Percentiles rank a stretch among this genome's conserved stretches.
Evolutionary conservation across 2,329 filamentous ascomycete species (phyloP).

Genomic region (Neofusicoccum kwambonambiense): DNA sequence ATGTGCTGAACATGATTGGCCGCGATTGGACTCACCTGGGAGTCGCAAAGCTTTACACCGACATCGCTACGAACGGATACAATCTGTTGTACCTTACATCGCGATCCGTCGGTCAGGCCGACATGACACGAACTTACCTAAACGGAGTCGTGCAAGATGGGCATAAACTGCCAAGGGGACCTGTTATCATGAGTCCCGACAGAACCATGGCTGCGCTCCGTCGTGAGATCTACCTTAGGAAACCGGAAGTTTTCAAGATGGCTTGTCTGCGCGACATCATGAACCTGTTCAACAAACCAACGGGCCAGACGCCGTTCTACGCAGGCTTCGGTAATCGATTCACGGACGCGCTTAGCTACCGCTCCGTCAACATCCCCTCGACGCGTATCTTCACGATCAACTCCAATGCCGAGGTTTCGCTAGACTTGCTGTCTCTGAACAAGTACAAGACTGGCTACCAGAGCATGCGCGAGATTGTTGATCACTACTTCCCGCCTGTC

Average conservation of each 20-base stretch:
- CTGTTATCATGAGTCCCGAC: conserved; percentile 93
- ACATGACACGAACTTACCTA: conserved; percentile 85
- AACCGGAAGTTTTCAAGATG: conserved; percentile 99
- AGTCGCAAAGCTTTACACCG: conserved; percentile 94
- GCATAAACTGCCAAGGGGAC: conserved; percentile 81
- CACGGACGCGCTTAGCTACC: conserved; percentile 93
- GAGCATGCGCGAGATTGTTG: conserved; percentile 93
- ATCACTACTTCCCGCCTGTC: conserved; percentile 96
- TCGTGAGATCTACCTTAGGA: conserved; percentile 89
- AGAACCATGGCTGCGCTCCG: conserved; percentile 89
- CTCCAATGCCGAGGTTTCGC: conserved; percentile 89
- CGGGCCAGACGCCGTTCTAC: conserved; percentile 81
- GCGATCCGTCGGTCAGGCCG: conserved; percentile 88
- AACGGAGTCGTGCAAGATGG: conserved; percentile 86
- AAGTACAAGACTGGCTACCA: conserved; percentile 97
- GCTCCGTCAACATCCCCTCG: conserved; percentile 90
- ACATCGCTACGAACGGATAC: conserved; percentile 93
- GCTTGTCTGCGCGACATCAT: conserved; percentile 93
- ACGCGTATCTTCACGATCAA: conserved; percentile 98
- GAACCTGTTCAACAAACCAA: conserved; percentile 66
- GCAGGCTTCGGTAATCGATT: conserved; percentile 96
- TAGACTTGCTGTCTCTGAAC: conserved; percentile 87
- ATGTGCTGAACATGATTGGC: conserved; percentile 94
- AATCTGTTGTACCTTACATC: conserved; percentile 98
- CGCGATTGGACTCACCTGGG: conserved; percentile 97